Evolutionary conservation across 73 alveolate species (phyloP), one percentile per base, ranked within the genome.

Genomic region (Blepharisma japonicum): DNA sequence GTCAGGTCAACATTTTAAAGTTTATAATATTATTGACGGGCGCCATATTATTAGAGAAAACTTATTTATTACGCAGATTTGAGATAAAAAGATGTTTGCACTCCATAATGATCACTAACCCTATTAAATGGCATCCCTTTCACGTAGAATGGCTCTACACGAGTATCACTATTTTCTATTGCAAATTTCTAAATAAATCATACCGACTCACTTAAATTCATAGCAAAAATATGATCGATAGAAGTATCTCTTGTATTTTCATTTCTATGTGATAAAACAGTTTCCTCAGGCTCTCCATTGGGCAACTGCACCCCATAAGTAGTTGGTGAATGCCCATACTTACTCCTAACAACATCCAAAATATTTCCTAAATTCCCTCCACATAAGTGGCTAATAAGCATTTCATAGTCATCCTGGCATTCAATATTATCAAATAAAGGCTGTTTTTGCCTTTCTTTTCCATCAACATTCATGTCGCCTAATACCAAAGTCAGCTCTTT

Each of bases 51-150:
- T 32, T 32, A 32, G 42, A 32, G 3, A 32, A 32, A 32, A 32
- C 3, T 32, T 32, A 32, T 32, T 32, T 32, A 32, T 32, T 32
- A 32, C 42, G 42, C 3, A 32, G 42, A 32, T 32, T 61, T 11
- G 74, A 61, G 14, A 61, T 61, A 14, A 11, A 51, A 18, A 51
- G 46, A 20, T n/a, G 74, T 61, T 25, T 61, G 74, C 18, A 94
- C 87, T 5, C 98, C 98, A 83, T 89, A 94, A 86, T 94, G 98
- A 86, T 94, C 98, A 77, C 95, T 86, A 48, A 94, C 83, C 79
- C 92, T 83, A 14, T 94, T 93, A 70, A 91, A 88, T 21, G 88
- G 86, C 25, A 68, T 38, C 45, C 89, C 90, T 86, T 91, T 81
- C 6, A 91, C 85, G 50, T 91, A 89, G 81, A 94, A 94, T 68